Percentiles rank a stretch among this genome's conserved stretches.
Conservation (phyloP, 441 rosid genomes). For the Omphalea diandra region DNA sequence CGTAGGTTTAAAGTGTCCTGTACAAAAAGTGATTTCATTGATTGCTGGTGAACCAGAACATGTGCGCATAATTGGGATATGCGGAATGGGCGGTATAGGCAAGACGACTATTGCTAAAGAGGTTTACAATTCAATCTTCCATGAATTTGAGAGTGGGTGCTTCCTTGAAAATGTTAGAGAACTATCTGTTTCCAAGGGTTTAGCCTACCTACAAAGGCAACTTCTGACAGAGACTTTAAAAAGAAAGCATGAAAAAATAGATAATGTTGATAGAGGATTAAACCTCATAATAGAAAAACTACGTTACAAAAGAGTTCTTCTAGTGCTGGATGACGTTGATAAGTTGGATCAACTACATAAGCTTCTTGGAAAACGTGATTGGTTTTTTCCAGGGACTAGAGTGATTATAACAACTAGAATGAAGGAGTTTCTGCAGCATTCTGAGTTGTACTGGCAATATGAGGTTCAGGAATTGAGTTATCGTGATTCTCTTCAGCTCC, state of each 20-base stretch:
- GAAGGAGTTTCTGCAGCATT: constrained; percentile 6
- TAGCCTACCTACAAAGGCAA: constrained; percentile 17
- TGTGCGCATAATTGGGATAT: constrained; percentile 14
- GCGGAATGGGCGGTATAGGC: constrained; percentile 26
- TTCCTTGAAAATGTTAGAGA: constrained; percentile 23
- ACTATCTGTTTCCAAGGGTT: not conserved
- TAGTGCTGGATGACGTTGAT: constrained; percentile 25
- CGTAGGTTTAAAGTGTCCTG: constrained; percentile 5
- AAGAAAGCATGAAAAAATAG: constrained; percentile 17
- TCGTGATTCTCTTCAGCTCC: constrained; percentile 24
- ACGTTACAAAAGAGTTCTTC: constrained; percentile 10
- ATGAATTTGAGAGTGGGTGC: constrained; percentile 18
- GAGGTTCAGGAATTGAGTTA: constrained; percentile 15
- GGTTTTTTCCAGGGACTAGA: constrained; percentile 24
- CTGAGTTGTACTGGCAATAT: constrained; percentile 2
- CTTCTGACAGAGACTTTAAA: constrained; percentile 13
- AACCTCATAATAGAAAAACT: not conserved
- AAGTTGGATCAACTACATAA: constrained; percentile 2
- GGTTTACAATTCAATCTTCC: constrained; percentile 11
- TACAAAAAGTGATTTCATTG: constrained; percentile 5
- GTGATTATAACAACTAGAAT: constrained; percentile 23
- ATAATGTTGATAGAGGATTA: constrained; percentile 14
- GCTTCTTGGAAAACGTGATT: constrained; percentile 10
- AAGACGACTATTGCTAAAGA: constrained; percentile 24
- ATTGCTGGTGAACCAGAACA: not conserved